Evolutionary conservation across 129 eudicot genomes (phyloP), one percentile per base, ranked within the genome.

Genomic region (Lonicera japonica): DNA sequence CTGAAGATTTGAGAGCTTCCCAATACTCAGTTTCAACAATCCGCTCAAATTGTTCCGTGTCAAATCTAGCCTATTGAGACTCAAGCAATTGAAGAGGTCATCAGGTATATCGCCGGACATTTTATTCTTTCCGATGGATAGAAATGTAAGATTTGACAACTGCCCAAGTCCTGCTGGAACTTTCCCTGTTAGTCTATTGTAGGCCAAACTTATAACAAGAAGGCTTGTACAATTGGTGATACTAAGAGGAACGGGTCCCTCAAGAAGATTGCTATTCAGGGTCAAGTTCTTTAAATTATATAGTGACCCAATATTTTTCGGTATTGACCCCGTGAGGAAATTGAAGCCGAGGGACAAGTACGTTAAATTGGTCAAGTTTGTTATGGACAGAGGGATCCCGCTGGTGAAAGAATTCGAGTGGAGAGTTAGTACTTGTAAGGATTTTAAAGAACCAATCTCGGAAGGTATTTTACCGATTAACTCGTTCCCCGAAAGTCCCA

Each of bases 181-280:
- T 53, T 65, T 40, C 21, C 96, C 98, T 0, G 58, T 64, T 3
- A 92, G 59, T 23, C 54, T 66, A 70, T 87, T 92, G 0, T 0
- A 3, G 22, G 78, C 0, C 48, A 82, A 63, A 59, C 67, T 70
- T 21, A 92, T 5, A 19, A 10, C 59, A 67, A 78, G 86, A 24
- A 92, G 72, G 43, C 50, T 18, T 0, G 89, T 84, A 67, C 96
- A 92, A 68, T 92, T 92, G 45, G 67, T 65, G 57, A 92, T 76
- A 21, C 86, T 78, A 0, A 71, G 29, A 0, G 96, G 96, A 45
- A 92, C 69, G 10, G 80, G 41, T 6, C 99, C 99, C 7, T 70
- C 84, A 0, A 92, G 77, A 72, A 39, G 34, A 52, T 92, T 88
- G 63, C 62, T 21, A 25, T 64, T 38, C 8, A 77, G 62, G 54